Evolutionary conservation across 1,139 yeast genomes (phyloP), one percentile per base, ranked within the genome.

Genomic region (Zhuliangozyma blackwelliae): DNA sequence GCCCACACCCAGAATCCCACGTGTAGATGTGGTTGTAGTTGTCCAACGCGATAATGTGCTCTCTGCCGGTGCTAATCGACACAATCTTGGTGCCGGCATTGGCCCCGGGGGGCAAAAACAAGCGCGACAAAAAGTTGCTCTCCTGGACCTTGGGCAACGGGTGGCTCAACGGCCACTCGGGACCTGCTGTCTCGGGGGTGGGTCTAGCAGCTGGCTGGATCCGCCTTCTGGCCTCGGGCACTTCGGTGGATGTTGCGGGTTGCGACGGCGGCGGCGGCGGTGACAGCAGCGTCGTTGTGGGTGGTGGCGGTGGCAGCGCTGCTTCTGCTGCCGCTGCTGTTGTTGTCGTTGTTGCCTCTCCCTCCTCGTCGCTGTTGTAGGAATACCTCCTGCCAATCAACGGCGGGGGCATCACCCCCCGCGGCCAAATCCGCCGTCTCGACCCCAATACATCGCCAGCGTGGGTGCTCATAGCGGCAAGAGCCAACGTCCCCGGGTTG

Each of bases 1-100:
- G 60, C 1, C 54, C 47, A 26, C 67, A 59, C 1, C 73, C 73
- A 0, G 68, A 51, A 51, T 83, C 94, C 90, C 92, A 83, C 0
- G 78, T 66, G 67, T 78, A 82, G 1, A 84, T 47, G 9, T 62
- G 55, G 31, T 75, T 72, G 1, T 59, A 38, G n/a, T 66, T 60
- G 46, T 79, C 86, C 35, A 83, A 55, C 0, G 82, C 92, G 10
- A 83, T 57, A 33, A 83, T 69, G 54, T 82, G 90, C 31, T 75
- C 67, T 42, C 94, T 59, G 0, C 94, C 94, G 31, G 85, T 72
- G 10, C 81, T 68, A 3, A 83, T 66, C 3, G 79, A 67, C 2
- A 72, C 52, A 35, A 82, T 64, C 40, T 59, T 64, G 22, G 50
- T 40, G 23, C 40, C 43, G 19, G 32, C 32, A 22, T 32, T 20